Evolutionary conservation across 2,329 filamentous ascomycete genomes (phyloP).

Genomic region (Epichloe uncinata): DNA sequence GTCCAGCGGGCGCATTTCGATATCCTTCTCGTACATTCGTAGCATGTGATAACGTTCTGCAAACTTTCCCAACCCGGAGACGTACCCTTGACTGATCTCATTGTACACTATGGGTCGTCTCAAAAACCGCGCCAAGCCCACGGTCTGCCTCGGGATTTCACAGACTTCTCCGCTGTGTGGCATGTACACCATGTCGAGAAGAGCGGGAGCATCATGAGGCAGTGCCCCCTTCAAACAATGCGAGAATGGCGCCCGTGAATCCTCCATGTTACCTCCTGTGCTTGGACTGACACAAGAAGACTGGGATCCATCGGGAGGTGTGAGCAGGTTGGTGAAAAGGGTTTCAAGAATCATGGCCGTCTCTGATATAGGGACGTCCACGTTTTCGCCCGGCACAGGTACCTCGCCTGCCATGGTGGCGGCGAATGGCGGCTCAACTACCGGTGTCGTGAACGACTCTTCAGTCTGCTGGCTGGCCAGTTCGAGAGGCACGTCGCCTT

Average conservation of each 20-base stretch:
- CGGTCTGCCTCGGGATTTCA: constrained; percentile 8
- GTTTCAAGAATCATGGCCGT: neutral
- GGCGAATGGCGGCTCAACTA: neutral
- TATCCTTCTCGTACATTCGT: constrained; percentile 34
- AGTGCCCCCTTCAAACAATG: constrained; percentile 1
- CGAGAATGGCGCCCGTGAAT: neutral
- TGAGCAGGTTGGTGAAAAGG: neutral
- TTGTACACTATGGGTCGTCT: constrained; percentile 9
- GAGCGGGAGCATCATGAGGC: neutral
- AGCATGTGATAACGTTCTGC: constrained; percentile 24
- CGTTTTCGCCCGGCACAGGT: neutral
- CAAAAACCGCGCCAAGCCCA: constrained; percentile 12
- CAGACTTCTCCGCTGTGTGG: constrained; percentile 18
- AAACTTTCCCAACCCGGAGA: constrained; percentile 1
- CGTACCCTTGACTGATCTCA: neutral
- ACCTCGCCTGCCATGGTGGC: neutral
- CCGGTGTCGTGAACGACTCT: neutral
- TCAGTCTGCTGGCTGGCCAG: neutral
- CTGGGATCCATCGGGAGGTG: neutral
- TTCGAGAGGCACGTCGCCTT: neutral
- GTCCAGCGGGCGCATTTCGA: constrained; percentile 31
- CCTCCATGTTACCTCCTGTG: neutral
- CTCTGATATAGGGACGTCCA: neutral
- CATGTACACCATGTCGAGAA: constrained; percentile 22
- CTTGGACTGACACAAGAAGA: neutral